Percentiles rank a stretch among this genome's conserved stretches.
Conservation (phyloP, 164 flowering plant species). For the Litsea cubeba region DNA sequence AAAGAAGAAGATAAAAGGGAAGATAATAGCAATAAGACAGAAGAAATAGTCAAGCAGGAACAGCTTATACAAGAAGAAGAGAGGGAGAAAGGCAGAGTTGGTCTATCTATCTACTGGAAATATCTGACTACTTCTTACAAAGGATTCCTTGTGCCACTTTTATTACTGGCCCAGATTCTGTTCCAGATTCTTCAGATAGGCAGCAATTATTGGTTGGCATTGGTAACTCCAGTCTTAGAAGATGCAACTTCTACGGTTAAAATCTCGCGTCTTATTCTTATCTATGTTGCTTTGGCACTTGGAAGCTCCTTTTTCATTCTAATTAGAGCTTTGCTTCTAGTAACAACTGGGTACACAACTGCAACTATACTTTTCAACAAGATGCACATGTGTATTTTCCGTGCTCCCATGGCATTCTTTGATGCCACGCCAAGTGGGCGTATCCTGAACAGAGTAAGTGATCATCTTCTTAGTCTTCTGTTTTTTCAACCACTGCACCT, state of each 20-base stretch:
- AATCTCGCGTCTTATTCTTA: slow-evolving; percentile 38
- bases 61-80: slow-evolving; percentile 95
- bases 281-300: slow-evolving; percentile 64
- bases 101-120: slow-evolving; percentile 71
- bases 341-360: slow-evolving; percentile 59
- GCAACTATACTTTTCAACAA: slow-evolving; percentile 67
- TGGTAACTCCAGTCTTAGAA: slow-evolving; percentile 70
- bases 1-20: slow-evolving; percentile 13
- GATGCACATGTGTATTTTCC: slow-evolving; percentile 83
- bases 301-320: slow-evolving; percentile 66
- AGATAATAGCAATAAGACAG: slow-evolving; percentile 25
- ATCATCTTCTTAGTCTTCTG: background rate
- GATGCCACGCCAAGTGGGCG: slow-evolving; percentile 95
- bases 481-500: background rate
- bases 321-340: slow-evolving; percentile 42
- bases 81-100: slow-evolving; percentile 83
- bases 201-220: slow-evolving; percentile 97
- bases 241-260: slow-evolving; percentile 41
- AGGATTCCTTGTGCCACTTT: slow-evolving; percentile 74
- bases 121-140: slow-evolving; percentile 62
- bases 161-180: slow-evolving; percentile 46
- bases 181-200: slow-evolving; percentile 77
- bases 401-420: slow-evolving; percentile 93
- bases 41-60: slow-evolving; percentile 33
- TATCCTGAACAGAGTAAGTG: slow-evolving; percentile 71